These are phyloP conservation scores for Daldinia decipiens DNA, from an alignment of 495 filamentous ascomycete genomes.

Conservation along the genomic window DNA sequence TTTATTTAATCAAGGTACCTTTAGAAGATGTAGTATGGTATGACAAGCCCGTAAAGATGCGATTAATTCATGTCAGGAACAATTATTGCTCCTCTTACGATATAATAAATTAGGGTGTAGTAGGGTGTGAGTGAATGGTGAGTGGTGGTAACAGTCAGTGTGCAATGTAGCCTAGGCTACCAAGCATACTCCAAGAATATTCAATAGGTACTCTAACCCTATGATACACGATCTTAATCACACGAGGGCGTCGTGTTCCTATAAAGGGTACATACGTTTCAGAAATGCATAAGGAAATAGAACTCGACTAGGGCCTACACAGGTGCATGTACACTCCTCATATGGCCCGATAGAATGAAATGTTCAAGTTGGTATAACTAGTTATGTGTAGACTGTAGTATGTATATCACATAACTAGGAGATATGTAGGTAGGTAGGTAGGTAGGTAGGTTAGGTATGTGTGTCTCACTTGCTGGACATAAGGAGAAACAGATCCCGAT, in stretches of 20 bases:
- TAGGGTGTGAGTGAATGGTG: background rate
- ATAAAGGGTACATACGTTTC: background rate
- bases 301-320: background rate
- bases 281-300: background rate
- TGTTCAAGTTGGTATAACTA: background rate
- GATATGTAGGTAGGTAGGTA: no score
- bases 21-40: background rate
- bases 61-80: constrained; percentile 3
- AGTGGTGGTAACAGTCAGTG: background rate
- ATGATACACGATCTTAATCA: background rate
- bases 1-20: background rate
- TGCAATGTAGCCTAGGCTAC: background rate
- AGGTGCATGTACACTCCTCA: background rate
- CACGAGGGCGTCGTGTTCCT: background rate
- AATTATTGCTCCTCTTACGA: background rate
- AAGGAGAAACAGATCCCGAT: constrained; percentile 1
- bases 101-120: background rate
- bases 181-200: background rate
- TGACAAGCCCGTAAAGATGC: background rate
- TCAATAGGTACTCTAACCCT: background rate
- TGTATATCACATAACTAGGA: no score
- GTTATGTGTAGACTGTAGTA: background rate
- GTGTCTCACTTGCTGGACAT: constrained; percentile 11
- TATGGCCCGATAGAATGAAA: background rate
- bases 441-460: background rate